A percentile compares a stretch with the other conserved stretches of the same genome.
Evolutionary conservation across 148 eudicot genomes (phyloP).

Genomic region (Arbutus unedo): DNA sequence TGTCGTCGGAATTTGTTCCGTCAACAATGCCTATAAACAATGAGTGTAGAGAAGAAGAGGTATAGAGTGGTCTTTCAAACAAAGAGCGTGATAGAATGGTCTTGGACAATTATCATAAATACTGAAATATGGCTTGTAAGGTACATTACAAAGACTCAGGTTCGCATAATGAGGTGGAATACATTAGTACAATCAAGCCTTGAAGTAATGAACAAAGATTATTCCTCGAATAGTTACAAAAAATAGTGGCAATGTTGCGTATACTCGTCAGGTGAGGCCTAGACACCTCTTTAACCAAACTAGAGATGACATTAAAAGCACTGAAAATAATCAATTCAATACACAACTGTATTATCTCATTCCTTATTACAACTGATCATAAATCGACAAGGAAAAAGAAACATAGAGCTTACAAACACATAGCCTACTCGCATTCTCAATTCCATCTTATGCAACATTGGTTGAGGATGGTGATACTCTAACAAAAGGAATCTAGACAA

Average conservation of each 20-base stretch:
- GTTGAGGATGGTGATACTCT: neutral
- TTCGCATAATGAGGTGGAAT: neutral
- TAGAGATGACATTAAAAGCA: neutral
- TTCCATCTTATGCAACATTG: neutral
- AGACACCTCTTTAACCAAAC: neutral
- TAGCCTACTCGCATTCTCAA: neutral
- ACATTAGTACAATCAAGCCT: neutral
- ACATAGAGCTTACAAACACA: too few species aligned
- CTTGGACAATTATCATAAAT: neutral
- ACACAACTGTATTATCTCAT: neutral
- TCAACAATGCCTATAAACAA: too few species aligned
- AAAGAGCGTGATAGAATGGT: too few species aligned
- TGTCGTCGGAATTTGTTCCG: too few species aligned
- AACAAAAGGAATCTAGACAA: neutral
- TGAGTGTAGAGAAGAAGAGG: too few species aligned
- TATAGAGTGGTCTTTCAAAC: too few species aligned
- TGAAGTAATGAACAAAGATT: neutral
- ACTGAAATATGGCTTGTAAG: neutral
- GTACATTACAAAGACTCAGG: neutral
- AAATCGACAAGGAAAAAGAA: too few species aligned
- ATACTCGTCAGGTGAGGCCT: neutral
- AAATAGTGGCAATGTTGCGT: neutral
- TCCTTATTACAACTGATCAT: neutral
- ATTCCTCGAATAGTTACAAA: neutral
- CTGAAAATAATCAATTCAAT: neutral